Evolutionary conservation across 768 basidiomycete species (phyloP).

Genomic region (Hypsizygus marmoreus): DNA sequence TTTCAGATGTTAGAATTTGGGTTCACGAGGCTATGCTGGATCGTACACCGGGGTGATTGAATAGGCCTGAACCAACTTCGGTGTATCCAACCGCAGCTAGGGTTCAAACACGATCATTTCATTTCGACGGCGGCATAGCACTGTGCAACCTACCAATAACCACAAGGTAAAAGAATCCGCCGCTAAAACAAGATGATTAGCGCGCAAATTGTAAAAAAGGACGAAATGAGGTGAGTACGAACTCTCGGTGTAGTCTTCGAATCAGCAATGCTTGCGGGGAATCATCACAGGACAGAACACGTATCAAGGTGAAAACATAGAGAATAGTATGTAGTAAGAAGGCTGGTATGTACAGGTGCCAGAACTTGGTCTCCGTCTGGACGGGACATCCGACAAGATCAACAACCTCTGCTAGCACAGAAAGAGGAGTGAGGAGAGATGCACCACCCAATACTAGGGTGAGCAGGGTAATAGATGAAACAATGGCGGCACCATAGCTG

Average conservation of each 20-base stretch:
- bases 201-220: neutral
- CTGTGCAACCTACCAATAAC: slow-evolving; percentile 7
- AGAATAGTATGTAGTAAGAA: slow-evolving; percentile 12
- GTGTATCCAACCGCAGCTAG: slow-evolving; percentile 13
- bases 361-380: slow-evolving; percentile 8
- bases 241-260: slow-evolving; percentile 14
- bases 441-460: slow-evolving; percentile 2
- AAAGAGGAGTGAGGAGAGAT: slow-evolving; percentile 7
- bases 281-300: slow-evolving; percentile 10
- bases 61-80: slow-evolving; percentile 15
- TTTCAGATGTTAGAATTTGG: neutral
- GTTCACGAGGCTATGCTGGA: neutral
- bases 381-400: slow-evolving; percentile 15
- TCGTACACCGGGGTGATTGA: slow-evolving; percentile 11
- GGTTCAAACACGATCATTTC: neutral
- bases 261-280: slow-evolving; percentile 13
- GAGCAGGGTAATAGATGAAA: slow-evolving; percentile 7
- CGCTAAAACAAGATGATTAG: neutral
- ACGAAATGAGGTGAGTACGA: neutral
- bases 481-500: slow-evolving; percentile 9
- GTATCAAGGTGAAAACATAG: slow-evolving; percentile 14
- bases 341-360: slow-evolving; percentile 17
- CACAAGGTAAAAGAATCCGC: slow-evolving; percentile 16
- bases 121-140: neutral
- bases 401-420: slow-evolving; percentile 1